Percentiles rank a stretch among this genome's conserved stretches.
phyloP scores from a whole-genome alignment of 805 yeast genomes.

The Monosporozyma servazzii region DNA sequence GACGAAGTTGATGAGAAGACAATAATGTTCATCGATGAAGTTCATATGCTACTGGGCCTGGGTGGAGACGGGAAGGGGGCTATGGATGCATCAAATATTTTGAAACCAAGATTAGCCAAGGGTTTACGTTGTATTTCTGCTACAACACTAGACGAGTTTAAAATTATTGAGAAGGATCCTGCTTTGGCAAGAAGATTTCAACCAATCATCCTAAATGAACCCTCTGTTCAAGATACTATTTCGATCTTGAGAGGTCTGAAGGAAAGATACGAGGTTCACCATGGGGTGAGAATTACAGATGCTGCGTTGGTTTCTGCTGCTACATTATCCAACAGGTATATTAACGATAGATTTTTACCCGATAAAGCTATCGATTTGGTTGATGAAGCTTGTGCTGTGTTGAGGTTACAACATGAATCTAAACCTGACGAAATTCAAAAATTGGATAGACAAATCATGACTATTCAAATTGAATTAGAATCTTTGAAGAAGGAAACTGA shows the following conservation, averaged over 20 bases:
- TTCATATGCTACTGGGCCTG: constrained; percentile 79
- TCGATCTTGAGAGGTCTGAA: constrained; percentile 88
- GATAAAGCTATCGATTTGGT: constrained; percentile 95
- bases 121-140: constrained; percentile 96
- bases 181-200: constrained; percentile 93
- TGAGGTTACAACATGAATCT: constrained; percentile 90
- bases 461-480: constrained; percentile 89
- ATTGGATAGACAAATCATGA: constrained; percentile 82
- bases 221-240: constrained; percentile 82
- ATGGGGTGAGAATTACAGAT: constrained; percentile 91
- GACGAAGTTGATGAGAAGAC: constrained; percentile 74
- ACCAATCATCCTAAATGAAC: constrained; percentile 78
- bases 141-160: constrained; percentile 89
- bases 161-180: constrained; percentile 91
- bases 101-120: constrained; percentile 90
- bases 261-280: constrained; percentile 93
- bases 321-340: constrained; percentile 77
- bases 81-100: constrained; percentile 87
- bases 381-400: constrained; percentile 94
- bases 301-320: constrained; percentile 93
- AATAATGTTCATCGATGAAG: constrained; percentile 82
- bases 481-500: constrained; percentile 90
- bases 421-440: constrained; percentile 91
- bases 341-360: constrained; percentile 84
- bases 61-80: constrained; percentile 86